phyloP scores from a whole-genome alignment of 116 monocot genomes.

The Dioscorea cayenensis region DNA sequence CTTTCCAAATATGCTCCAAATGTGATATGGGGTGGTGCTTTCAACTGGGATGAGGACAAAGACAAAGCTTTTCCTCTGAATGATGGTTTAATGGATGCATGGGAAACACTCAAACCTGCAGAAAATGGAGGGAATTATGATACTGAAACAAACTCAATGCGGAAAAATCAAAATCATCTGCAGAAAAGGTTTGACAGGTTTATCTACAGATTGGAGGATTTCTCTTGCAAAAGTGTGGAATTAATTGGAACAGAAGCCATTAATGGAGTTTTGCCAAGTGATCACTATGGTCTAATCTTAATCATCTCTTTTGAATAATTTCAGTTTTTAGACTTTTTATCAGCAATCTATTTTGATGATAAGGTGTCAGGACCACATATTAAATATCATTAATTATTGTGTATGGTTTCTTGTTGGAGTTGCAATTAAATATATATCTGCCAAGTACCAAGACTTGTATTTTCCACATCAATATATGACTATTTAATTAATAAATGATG shows the following conservation, averaged over 20 bases:
- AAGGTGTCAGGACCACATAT: too few relatives aligned
- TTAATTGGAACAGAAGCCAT: slow-evolving; percentile 75
- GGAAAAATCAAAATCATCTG: slow-evolving; percentile 42
- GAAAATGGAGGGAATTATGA: slow-evolving; percentile 70
- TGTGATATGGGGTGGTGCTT: slow-evolving; percentile 58
- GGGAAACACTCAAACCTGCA: slow-evolving; percentile 37
- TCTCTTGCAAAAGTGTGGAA: slow-evolving; percentile 34
- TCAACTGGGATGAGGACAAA: slow-evolving; percentile 75
- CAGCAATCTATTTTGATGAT: too few relatives aligned
- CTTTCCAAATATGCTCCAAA: slow-evolving; percentile 29
- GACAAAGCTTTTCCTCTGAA: slow-evolving; percentile 54
- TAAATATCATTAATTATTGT: too few relatives aligned
- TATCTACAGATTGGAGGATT: slow-evolving; percentile 37
- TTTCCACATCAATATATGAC: too few relatives aligned
- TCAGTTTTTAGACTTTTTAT: too few relatives aligned
- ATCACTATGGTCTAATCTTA: slow-evolving; percentile 74
- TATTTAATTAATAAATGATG: too few relatives aligned
- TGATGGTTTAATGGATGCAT: slow-evolving; percentile 59
- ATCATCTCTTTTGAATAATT: background rate
- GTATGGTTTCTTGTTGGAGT: too few relatives aligned
- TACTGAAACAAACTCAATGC: slow-evolving; percentile 59
- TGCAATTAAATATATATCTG: too few relatives aligned
- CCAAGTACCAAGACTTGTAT: too few relatives aligned
- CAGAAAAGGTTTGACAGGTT: slow-evolving; percentile 58
- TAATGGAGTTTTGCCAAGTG: slow-evolving; percentile 66